Conservation (phyloP, 2,329 filamentous ascomycete genomes). For the Fusarium sp. region DNA sequence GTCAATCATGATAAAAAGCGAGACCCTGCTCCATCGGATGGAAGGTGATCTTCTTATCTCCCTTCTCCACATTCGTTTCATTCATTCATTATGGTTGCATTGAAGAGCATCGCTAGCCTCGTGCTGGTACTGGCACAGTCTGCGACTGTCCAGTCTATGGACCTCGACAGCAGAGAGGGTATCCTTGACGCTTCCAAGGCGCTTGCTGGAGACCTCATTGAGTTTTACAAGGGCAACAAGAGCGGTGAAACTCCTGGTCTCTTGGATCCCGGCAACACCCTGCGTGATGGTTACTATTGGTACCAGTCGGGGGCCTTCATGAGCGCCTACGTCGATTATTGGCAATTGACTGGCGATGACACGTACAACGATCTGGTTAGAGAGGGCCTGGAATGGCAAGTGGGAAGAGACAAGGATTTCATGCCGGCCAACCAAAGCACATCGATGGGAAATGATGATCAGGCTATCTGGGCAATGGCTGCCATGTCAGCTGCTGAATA, state of each 20-base stretch:
- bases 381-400: conserved; percentile 68
- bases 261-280: conserved; percentile 50
- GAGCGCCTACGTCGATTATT: conserved; percentile 76
- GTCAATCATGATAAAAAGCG: neutral
- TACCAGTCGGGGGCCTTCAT: conserved; percentile 78
- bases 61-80: neutral
- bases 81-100: neutral
- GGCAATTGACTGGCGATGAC: conserved; percentile 73
- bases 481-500: conserved; percentile 75
- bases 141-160: conserved; percentile 13
- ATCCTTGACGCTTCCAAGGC: conserved; percentile 41
- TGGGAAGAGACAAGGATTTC: conserved; percentile 66
- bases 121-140: conserved; percentile 9
- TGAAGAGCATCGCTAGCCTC: neutral
- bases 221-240: conserved; percentile 63
- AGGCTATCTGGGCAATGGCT: conserved; percentile 77
- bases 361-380: conserved; percentile 70
- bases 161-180: conserved; percentile 15
- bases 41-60: neutral
- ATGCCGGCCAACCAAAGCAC: conserved; percentile 69
- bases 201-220: conserved; percentile 63
- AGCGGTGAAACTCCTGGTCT: conserved; percentile 66
- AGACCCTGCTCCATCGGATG: neutral
- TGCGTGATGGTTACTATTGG: conserved; percentile 70
- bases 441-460: conserved; percentile 73